Conservation (phyloP, 140 eudicot species). For the Ambrosia hybrid region DNA sequence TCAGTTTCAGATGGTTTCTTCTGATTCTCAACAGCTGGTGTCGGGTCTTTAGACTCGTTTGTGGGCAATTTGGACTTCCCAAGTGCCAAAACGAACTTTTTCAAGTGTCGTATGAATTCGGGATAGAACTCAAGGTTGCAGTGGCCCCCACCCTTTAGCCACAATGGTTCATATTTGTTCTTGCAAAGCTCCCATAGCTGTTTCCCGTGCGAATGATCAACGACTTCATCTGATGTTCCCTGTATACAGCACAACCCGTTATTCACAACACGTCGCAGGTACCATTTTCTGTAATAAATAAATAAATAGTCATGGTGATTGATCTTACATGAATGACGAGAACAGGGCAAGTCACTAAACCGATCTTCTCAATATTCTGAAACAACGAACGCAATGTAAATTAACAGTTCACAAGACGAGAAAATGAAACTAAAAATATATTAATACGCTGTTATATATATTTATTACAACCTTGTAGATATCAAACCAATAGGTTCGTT, state of each 20-base stretch:
- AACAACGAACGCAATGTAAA: constrained; percentile 20
- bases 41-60: constrained; percentile 42
- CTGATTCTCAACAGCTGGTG: constrained; percentile 45
- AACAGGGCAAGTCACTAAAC: constrained; percentile 75
- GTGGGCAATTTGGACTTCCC: constrained; percentile 54
- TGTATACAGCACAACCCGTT: constrained; percentile 17
- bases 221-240: constrained; percentile 98
- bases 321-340: constrained; percentile 80
- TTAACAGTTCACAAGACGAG: neutral
- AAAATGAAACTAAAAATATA: neutral
- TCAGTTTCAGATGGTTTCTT: constrained; percentile 50
- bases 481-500: constrained; percentile 93
- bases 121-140: constrained; percentile 96
- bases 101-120: constrained; percentile 76
- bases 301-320: neutral
- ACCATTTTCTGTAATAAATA: neutral
- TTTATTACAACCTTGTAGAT: constrained; percentile 71
- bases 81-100: constrained; percentile 70
- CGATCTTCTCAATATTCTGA: constrained; percentile 90
- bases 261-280: neutral
- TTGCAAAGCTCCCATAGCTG: constrained; percentile 92
- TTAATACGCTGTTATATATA: neutral
- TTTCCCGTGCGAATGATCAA: constrained; percentile 92
- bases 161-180: constrained; percentile 81
- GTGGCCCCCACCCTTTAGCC: constrained; percentile 94